A percentile compares a stretch with the other conserved stretches of the same genome.
Evolutionary conservation across 176 grass and related monocot genomes (phyloP).

Genomic region (Puya raimondii): DNA sequence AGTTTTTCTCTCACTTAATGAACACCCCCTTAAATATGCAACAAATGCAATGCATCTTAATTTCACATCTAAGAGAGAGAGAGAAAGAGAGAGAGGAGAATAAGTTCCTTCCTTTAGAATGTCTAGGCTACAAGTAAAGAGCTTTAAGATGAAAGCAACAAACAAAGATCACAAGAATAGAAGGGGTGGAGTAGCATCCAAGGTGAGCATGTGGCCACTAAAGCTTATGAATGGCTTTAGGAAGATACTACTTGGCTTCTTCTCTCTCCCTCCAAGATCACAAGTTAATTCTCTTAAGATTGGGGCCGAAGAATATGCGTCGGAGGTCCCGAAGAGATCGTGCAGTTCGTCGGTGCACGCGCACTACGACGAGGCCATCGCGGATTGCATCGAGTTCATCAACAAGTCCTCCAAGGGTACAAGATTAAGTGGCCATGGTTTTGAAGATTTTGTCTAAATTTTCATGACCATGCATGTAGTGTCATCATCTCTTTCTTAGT

Average conservation of each 20-base stretch:
- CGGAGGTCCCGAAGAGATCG: conserved; percentile 27
- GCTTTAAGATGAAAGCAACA: conserved; percentile 40
- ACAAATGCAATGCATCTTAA: conserved; percentile 1
- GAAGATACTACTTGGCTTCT: conserved; percentile 62
- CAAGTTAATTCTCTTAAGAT: neutral
- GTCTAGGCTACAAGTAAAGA: conserved; percentile 59
- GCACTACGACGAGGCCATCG: conserved; percentile 88
- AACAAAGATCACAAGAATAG: conserved; percentile 18
- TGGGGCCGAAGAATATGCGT: neutral
- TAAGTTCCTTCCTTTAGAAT: conserved; percentile 18
- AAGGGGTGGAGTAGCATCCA: conserved; percentile 3
- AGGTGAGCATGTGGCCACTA: conserved; percentile 42
- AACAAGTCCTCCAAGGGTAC: conserved; percentile 38
- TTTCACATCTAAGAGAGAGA: neutral
- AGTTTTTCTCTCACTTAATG: neutral
- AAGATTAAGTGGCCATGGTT: conserved; percentile 13
- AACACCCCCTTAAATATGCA: neutral
- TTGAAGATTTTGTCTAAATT: conserved; percentile 14
- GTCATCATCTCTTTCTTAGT: no score
- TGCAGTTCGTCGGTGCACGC: conserved; percentile 48
- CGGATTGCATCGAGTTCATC: conserved; percentile 90
- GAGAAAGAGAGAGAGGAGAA: neutral
- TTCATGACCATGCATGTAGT: conserved; percentile 18
- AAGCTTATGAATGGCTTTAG: conserved; percentile 55
- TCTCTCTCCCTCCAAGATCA: conserved; percentile 39